Evolutionary conservation across 2,329 filamentous ascomycete genomes (phyloP), one percentile per base, ranked within the genome.

Genomic region (Phaeosphaeriaceae sp.): DNA sequence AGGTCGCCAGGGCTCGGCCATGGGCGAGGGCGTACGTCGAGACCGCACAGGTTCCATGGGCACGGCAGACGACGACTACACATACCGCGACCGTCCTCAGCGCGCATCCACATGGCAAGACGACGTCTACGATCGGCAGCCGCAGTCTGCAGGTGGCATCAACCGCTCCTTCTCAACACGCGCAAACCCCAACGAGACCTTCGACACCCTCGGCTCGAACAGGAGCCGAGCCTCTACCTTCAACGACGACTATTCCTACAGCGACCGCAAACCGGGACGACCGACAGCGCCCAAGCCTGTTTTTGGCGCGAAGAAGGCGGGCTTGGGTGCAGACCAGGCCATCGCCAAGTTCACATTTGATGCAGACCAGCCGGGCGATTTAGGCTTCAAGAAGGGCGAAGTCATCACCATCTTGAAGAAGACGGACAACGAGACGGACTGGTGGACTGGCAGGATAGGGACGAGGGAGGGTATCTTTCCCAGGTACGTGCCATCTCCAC

Each of bases 301-400:
- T 52, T 96, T 97, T 71, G 82, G 84, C 52, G 78, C 76, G 60
- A 84, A 82, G 62, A 75, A 76, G 56, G 74, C 73, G 19, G 73
- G 69, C n/a, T 51, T 81, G 63, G 81, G 82, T 11, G 77, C 82
- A 66, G 93, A 97, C 67, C 92, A 98, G 79, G 95, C 93, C 0
- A 84, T 97, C 20, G 95, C 95, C 2, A 83, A 97, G 61, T 98
- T 91, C 79, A 97, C 91, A 1, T 99, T 99, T 74, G 94, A 98
- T 62, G 89, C 93, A 0, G 94, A 97, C 71, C 93, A 97, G 77
- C 88, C 92, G 0, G 94, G 94, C 4, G 94, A 99, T 76, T 77
- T 98, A 56, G 92, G 90, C 0, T 99, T 99, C 80, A 97, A 96
- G 82, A 99, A 99, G 84, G 95, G 95, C 20, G 95, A 99, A 27